A percentile compares a stretch with the other conserved stretches of the same genome.
These are phyloP conservation scores for Termitomyces sp. DNA, from an alignment of 768 basidiomycete genomes.

Conservation along the genomic window DNA sequence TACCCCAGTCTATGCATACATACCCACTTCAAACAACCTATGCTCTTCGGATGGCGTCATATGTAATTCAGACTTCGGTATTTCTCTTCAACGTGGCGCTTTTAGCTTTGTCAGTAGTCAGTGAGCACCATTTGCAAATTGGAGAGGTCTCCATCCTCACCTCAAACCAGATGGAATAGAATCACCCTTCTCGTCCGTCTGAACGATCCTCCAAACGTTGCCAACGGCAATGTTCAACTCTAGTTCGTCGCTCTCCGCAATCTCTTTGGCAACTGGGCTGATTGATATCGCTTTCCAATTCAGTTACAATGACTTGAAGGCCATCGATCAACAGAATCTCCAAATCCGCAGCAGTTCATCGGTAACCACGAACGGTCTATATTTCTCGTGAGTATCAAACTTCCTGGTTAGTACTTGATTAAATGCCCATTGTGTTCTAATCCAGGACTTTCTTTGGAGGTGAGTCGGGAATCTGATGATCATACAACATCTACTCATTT, in stretches of 20 bases:
- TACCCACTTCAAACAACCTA: constrained; percentile 60
- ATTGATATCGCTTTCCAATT: background rate
- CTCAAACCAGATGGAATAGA: constrained; percentile 56
- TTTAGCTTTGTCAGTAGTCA: constrained; percentile 62
- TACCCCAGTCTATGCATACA: constrained; percentile 73
- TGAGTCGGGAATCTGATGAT: constrained; percentile 15
- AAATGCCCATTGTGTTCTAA: background rate
- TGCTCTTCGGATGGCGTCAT: constrained; percentile 53
- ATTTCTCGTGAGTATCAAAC: constrained; percentile 57
- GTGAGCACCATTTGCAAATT: constrained; percentile 40
- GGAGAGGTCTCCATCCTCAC: constrained; percentile 1
- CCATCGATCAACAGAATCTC: constrained; percentile 57
- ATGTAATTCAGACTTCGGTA: constrained; percentile 77
- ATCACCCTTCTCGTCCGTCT: constrained; percentile 76
- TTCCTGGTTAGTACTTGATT: constrained; percentile 3
- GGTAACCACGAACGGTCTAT: constrained; percentile 65
- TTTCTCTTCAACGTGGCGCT: constrained; percentile 67
- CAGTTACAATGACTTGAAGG: constrained; percentile 71
- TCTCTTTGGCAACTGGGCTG: background rate
- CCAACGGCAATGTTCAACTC: constrained; percentile 73
- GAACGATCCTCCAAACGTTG: constrained; percentile 62
- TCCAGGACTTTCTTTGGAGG: constrained; percentile 83
- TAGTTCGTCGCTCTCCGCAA: constrained; percentile 48
- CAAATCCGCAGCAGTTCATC: constrained; percentile 57
- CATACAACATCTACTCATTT: background rate